Evolutionary conservation across 2,329 filamentous ascomycete species (phyloP), one percentile per base, ranked within the genome.

Genomic region (Trematosphaeria pertusa): DNA sequence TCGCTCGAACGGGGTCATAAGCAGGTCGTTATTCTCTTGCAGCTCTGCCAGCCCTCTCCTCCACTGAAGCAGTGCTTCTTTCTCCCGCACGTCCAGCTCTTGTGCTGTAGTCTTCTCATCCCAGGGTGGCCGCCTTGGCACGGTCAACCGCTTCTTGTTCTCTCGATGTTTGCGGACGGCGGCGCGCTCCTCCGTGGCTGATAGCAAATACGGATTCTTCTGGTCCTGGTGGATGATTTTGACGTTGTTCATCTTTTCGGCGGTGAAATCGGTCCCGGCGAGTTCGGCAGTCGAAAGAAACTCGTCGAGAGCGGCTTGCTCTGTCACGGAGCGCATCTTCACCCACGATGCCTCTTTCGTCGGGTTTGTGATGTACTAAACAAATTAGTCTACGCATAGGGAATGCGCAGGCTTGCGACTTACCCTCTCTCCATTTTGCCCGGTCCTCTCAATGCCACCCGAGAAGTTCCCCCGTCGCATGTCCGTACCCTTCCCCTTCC

Each of bases 271-370:
- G 58, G 94, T 99, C 57, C 91, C 93, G n/a, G 94, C 94, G 61
- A 99, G 79, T 76, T 97, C 92, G 54, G 94, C 95, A 1, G 94
- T 99, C 46, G 88, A 89, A 56, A 99, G 79, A 73, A 99, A 99
- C 73, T 99, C 94, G 73, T 99, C 94, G 52, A 99, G 85, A 34
- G 92, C 92, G 59, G 88, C 92, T 75, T 99, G 94, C 78, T 99
- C 91, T 4, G 94, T 99, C 61, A 99, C 89, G 72, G 91, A 96
- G 78, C 93, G 91, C 94, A 99, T 97, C 81, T 97, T 99, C 69
- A 97, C 91, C 91, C 92, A 99, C 61, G 90, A 83, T 26, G 93
- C 94, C 77, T 97, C 92, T 70, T 95, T 87, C 61, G 86, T 87
- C 56, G 89, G 87, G 71, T 96, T 97, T 37, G 91, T 94, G 63